A percentile compares a stretch with the other conserved stretches of the same genome.
These are phyloP conservation scores for Castanea mollissima DNA, from an alignment of 306 rosid species.

Conservation along the genomic window DNA sequence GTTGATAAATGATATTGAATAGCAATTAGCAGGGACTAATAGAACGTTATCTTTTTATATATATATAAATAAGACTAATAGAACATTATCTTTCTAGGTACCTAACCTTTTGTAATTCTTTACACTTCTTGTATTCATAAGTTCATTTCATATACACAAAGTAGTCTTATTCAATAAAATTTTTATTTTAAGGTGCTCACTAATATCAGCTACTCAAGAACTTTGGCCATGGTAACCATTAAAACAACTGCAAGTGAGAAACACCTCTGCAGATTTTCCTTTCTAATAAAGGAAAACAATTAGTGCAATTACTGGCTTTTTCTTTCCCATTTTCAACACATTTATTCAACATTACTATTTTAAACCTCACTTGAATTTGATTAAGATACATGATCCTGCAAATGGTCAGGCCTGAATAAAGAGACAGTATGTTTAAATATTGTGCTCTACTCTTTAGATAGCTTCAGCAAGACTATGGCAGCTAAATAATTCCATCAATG, in stretches of 20 bases:
- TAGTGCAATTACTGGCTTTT: too few species aligned
- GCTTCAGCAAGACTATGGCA: background rate
- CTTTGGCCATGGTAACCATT: background rate
- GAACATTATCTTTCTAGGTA: too few species aligned
- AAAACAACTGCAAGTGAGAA: conserved; percentile 9
- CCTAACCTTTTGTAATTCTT: too few species aligned
- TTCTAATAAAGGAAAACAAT: background rate
- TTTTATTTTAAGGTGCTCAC: background rate
- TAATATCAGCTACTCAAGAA: background rate
- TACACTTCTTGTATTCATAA: too few species aligned
- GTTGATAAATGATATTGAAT: background rate
- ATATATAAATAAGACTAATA: too few species aligned
- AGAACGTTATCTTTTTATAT: too few species aligned
- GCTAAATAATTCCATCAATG: background rate
- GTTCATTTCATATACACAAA: too few species aligned
- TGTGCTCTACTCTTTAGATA: background rate
- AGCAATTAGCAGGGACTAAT: background rate
- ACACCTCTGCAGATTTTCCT: background rate
- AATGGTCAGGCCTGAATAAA: conserved; percentile 4
- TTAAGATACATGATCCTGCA: background rate
- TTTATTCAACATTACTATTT: background rate
- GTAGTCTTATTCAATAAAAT: too few species aligned
- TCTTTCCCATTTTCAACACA: background rate
- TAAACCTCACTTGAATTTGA: background rate
- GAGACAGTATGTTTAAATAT: background rate